Conservation (phyloP, 2,329 filamentous ascomycete species). For the Fonsecaea multimorphosa region DNA sequence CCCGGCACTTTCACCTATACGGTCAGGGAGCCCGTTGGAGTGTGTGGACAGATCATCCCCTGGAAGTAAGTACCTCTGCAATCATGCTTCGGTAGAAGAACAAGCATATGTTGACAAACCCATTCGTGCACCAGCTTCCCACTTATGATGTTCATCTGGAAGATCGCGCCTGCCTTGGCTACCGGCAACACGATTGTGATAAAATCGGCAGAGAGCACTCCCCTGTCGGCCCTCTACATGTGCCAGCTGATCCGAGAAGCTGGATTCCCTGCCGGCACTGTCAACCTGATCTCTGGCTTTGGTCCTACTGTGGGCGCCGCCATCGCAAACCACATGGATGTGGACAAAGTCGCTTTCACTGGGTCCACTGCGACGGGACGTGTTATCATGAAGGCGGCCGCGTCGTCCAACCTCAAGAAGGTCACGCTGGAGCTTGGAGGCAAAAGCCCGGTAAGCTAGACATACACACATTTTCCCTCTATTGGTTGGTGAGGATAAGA, state of each 20-base stretch:
- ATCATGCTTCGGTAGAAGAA: background rate
- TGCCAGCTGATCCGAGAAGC: slow-evolving; percentile 56
- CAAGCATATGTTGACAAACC: background rate
- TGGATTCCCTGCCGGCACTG: slow-evolving; percentile 62
- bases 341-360: slow-evolving; percentile 47
- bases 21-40: slow-evolving; percentile 75
- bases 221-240: slow-evolving; percentile 57
- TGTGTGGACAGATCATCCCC: slow-evolving; percentile 78
- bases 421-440: slow-evolving; percentile 47
- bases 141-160: slow-evolving; percentile 45
- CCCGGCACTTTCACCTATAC: slow-evolving; percentile 84
- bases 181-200: slow-evolving; percentile 72
- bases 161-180: slow-evolving; percentile 68
- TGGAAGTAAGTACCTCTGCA: slow-evolving; percentile 74
- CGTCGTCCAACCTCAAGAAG: slow-evolving; percentile 45
- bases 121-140: slow-evolving; percentile 7
- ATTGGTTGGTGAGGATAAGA: slow-evolving; percentile 48
- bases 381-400: slow-evolving; percentile 42
- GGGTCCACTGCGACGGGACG: slow-evolving; percentile 43
- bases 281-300: slow-evolving; percentile 67
- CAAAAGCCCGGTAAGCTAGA: slow-evolving; percentile 37
- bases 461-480: background rate
- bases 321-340: slow-evolving; percentile 42
- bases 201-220: slow-evolving; percentile 69
- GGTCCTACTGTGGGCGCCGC: slow-evolving; percentile 60